phyloP scores from a whole-genome alignment of 1,139 yeast genomes.

The Geotrichum macrosporum region DNA sequence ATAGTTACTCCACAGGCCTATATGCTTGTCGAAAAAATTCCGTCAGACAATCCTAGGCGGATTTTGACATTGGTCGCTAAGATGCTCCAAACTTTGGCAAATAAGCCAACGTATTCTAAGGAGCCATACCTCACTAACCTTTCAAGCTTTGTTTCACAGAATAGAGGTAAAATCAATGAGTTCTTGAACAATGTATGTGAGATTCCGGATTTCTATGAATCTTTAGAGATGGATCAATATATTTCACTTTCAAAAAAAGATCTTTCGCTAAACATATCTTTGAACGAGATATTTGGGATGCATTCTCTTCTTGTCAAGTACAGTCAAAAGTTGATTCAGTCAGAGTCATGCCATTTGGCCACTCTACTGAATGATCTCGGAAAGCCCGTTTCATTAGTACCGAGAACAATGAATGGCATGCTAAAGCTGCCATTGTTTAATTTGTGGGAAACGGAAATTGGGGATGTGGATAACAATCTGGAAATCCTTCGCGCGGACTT shows the following conservation, averaged over 20 bases:
- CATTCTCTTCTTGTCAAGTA: slow-evolving; percentile 39
- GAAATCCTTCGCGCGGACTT: slow-evolving; percentile 38
- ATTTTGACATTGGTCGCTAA: slow-evolving; percentile 79
- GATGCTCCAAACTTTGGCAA: slow-evolving; percentile 81
- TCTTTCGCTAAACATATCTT: slow-evolving; percentile 36
- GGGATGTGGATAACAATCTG: slow-evolving; percentile 34
- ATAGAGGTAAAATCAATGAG: slow-evolving; percentile 35
- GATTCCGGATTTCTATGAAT: slow-evolving; percentile 43
- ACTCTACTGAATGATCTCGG: slow-evolving; percentile 37
- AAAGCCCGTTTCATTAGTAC: slow-evolving; percentile 34
- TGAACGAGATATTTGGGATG: slow-evolving; percentile 41
- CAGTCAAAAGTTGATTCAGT: slow-evolving; percentile 25
- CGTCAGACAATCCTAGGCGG: slow-evolving; percentile 53
- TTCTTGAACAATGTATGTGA: slow-evolving; percentile 41
- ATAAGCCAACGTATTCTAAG: slow-evolving; percentile 44
- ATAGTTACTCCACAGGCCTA: slow-evolving; percentile 86
- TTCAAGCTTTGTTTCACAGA: slow-evolving; percentile 35
- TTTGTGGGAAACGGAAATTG: slow-evolving; percentile 40
- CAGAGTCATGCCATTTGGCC: slow-evolving; percentile 31
- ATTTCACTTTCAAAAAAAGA: slow-evolving; percentile 41
- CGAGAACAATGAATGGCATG: slow-evolving; percentile 35
- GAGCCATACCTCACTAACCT: slow-evolving; percentile 39
- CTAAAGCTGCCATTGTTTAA: slow-evolving; percentile 37
- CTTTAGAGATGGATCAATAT: slow-evolving; percentile 43
- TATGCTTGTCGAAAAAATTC: slow-evolving; percentile 39